Base-by-base conservation (phyloP, 1,284 basidiomycete genomes). In the Moesziomyces sp. region DNA sequence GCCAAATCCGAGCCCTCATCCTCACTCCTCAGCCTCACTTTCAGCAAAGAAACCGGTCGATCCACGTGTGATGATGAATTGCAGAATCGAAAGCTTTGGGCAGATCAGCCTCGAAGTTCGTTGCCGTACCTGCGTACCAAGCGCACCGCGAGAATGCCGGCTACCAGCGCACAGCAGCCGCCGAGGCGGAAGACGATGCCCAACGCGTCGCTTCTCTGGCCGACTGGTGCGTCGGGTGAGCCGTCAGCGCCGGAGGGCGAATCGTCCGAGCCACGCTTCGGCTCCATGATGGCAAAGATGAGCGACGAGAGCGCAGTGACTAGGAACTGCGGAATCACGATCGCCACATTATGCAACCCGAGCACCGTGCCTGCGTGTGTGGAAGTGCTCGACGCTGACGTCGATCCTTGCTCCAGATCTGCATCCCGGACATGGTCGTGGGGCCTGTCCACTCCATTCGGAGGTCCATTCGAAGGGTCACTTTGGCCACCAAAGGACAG, bases 261-360 rank as follows among this genome's bases (percentile, higher is more conserved):
- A 10, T 38, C 28, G 5, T 21, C 46, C 8, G 26, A 13, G 30
- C 33, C 30, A n/a, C n/a, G 19, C 19, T 40, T 48, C 11, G 61
- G 54, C 23, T 68, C 64, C 71, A 68, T 69, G 33, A 74, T 65
- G 19, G 66, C 66, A 46, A 74, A 74, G 51, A 74, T 97, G 50
- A 91, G 84, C 77, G 93, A 94, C 0, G 94, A 90, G 18, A 92
- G 89, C 18, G 97, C 76, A 0, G 95, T 93, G 55, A 97, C 90
- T 11, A 76, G 24, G 24, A 82, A 77, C 50, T 79, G 78, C 19
- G 78, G 78, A 9, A 76, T 26, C 4, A 78, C 76, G 5, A 80
- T 53, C 1, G 78, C 65, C 8, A 78, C 52, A 38, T 80, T 80
- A 63, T 98, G 95, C 47, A 98, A 94, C 2, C 95, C 95, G 49